Evolutionary conservation across 306 rosid species (phyloP), one percentile per base, ranked within the genome.

Genomic region (Dalbergia cochinchinensis): DNA sequence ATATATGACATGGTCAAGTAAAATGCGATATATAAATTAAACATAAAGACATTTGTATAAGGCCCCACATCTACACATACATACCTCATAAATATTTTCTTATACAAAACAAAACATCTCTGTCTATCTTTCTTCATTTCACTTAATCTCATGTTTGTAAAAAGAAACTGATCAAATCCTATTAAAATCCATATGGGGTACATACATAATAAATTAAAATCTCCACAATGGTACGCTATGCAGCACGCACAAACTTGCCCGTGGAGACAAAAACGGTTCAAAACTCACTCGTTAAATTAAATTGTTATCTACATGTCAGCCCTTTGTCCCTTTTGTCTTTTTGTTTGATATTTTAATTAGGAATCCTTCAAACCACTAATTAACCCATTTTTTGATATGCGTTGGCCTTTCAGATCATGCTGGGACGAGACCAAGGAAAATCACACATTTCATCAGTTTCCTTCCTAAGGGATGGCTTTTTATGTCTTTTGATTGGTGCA

Each of bases 331-430:
- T 63, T 72, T 66, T 41, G 51, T 62, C 77, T 53, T 65, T 71
- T 77, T 37, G 4, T 42, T 39, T 62, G 82, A 82, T 82, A 62
- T 71, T 82, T 78, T 84, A 79, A 61, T 74, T 53, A 74, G n/a
- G 57, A 33, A 53, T 35, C 54, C 48, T 75, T 45, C 67, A 45
- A 76, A 42, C 85, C 81, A 68, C 77, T 54, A n/a, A n/a, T n/a
- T n/a, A 11, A 53, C 54, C 76, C 53, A 45, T 54, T 34, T 22
- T 83, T 33, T 66, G 59, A 60, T 20, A 34, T 60, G 33, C 12
- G 22, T 74, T 84, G 91, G 60, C 88, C 88, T 83, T 88, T 90
- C 87, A 81, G 78, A 83, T 83, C 78, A 80, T 78, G 53, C 69
- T 85, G 94, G 89, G 91, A 77, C 89, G 80, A 65, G 73, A 50